These are phyloP conservation scores for Xylaria sp. DNA, from an alignment of 2,329 filamentous ascomycete species.

Conservation along the genomic window DNA sequence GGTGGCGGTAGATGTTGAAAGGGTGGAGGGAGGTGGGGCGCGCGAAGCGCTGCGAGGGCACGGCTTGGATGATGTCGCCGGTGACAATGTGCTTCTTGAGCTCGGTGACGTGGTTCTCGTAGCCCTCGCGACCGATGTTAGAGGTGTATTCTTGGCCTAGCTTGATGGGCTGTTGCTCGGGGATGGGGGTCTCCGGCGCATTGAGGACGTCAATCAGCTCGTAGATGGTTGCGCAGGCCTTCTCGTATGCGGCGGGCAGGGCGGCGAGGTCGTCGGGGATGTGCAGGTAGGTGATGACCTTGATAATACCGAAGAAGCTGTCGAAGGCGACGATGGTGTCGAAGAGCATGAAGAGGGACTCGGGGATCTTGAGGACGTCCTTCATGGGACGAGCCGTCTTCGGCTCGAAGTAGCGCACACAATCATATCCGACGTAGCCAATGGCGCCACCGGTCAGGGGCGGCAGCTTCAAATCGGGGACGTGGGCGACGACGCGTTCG, in stretches of 20 bases:
- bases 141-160: conserved; percentile 76
- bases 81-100: conserved; percentile 87
- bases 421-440: conserved; percentile 96
- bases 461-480: conserved; percentile 78
- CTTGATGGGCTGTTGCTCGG: conserved; percentile 67
- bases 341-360: conserved; percentile 95
- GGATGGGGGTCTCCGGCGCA: conserved; percentile 69
- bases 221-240: conserved; percentile 59
- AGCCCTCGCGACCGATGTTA: conserved; percentile 84
- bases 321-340: conserved; percentile 93
- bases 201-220: conserved; percentile 67
- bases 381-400: conserved; percentile 87
- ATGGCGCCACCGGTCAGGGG: conserved; percentile 88
- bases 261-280: conserved; percentile 52
- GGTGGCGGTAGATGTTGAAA: conserved; percentile 95
- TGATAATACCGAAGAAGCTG: conserved; percentile 87
- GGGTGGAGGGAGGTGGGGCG: conserved; percentile 87
- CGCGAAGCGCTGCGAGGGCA: conserved; percentile 89
- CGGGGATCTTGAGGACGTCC: conserved; percentile 82
- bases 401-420: conserved; percentile 95
- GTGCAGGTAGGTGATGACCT: conserved; percentile 85
- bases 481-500: conserved; percentile 70
- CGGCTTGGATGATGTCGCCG: conserved; percentile 96
- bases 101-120: conserved; percentile 79
- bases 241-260: conserved; percentile 64